Percentiles rank a stretch among this genome's conserved stretches.
These are phyloP conservation scores for Phytomonas sp. DNA, from an alignment of 208 protist species.

Conservation along the genomic window DNA sequence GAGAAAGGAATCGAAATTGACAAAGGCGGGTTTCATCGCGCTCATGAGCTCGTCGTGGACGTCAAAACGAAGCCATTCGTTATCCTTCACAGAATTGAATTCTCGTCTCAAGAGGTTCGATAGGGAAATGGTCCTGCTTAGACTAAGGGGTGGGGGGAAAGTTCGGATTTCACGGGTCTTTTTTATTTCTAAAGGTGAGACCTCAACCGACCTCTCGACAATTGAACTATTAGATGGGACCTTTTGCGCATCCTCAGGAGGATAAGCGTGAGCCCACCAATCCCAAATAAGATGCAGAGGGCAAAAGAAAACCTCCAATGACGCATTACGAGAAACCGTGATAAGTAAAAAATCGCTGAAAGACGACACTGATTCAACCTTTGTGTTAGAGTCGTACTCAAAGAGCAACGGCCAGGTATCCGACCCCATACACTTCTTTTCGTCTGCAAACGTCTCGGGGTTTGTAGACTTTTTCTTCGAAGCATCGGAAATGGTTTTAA, in stretches of 20 bases:
- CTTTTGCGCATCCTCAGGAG: not conserved
- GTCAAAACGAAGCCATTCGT: not conserved
- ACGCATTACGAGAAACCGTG: constrained; percentile 28
- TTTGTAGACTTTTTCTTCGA: not conserved
- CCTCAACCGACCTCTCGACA: not conserved
- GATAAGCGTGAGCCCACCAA: constrained; percentile 22
- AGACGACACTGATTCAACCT: constrained; percentile 44
- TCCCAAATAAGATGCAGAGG: constrained; percentile 19
- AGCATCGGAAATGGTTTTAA: not conserved
- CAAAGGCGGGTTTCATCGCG: not conserved
- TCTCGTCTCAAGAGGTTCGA: not conserved
- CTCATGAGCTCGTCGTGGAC: not conserved
- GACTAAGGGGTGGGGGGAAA: not conserved
- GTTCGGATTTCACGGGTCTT: not conserved
- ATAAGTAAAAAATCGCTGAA: constrained; percentile 35
- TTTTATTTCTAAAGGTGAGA: not conserved
- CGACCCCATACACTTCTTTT: not conserved
- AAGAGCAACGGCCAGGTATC: constrained; percentile 34
- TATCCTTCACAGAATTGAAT: not conserved
- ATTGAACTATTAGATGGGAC: not conserved
- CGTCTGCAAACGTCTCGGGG: not conserved
- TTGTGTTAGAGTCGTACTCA: constrained; percentile 25
- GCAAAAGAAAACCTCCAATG: constrained; percentile 32
- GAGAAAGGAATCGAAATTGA: not conserved
- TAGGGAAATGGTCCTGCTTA: not conserved